Conservation (phyloP, 495 filamentous ascomycete genomes). For the Hypoxylon fragiforme region DNA sequence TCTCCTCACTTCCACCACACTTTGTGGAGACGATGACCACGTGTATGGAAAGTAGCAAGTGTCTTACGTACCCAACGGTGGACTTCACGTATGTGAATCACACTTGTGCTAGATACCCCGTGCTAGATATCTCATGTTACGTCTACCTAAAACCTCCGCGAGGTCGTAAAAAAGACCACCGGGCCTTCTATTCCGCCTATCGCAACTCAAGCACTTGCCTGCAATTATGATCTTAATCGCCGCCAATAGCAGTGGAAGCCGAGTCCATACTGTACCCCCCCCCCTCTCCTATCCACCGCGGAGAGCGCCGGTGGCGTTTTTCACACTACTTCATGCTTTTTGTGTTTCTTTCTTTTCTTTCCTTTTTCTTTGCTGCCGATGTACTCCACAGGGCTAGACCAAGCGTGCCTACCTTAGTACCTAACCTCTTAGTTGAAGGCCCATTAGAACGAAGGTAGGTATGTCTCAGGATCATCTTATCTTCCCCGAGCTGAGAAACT, state of each 20-base stretch:
- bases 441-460: neutral
- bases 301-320: slow-evolving; percentile 7
- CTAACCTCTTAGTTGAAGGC: neutral
- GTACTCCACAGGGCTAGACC: slow-evolving; percentile 7
- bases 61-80: slow-evolving; percentile 11
- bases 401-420: too few relatives aligned
- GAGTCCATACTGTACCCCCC: slow-evolving; percentile 13
- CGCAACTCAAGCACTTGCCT: too few relatives aligned
- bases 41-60: slow-evolving; percentile 14
- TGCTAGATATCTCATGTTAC: too few relatives aligned
- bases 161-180: too few relatives aligned
- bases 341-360: too few relatives aligned
- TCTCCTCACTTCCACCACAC: neutral
- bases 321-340: slow-evolving; percentile 12
- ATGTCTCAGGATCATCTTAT: slow-evolving; percentile 24
- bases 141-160: too few relatives aligned
- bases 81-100: neutral
- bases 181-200: too few relatives aligned
- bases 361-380: too few relatives aligned
- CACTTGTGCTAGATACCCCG: too few relatives aligned
- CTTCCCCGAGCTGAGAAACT: too few relatives aligned
- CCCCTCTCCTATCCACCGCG: slow-evolving; percentile 4
- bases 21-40: slow-evolving; percentile 11
- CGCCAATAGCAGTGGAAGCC: slow-evolving; percentile 6
- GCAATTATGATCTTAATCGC: too few relatives aligned